Base-by-base conservation (phyloP, 2,329 filamentous ascomycete genomes). In the Fusarium caatingaense region DNA sequence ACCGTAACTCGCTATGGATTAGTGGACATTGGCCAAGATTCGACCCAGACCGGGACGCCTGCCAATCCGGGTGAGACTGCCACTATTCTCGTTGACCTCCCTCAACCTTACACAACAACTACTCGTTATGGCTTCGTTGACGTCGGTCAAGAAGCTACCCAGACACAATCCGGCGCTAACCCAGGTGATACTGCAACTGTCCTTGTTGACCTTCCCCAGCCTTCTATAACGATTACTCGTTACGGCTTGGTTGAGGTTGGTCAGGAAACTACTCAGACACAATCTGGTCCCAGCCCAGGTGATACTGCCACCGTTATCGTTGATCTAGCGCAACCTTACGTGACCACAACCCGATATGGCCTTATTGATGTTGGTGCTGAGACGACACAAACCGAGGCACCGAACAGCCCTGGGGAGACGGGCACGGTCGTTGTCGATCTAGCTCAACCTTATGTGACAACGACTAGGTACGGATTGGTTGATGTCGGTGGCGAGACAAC, bases 141-240 rank as follows among this genome's bases (percentile, higher is more conserved):
- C n/a, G n/a, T n/a, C n/a, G n/a, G n/a, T n/a, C n/a, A n/a, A n/a
- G n/a, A n/a, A n/a, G n/a, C n/a, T n/a, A n/a, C n/a, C n/a, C n/a
- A n/a, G n/a, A n/a, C n/a, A n/a, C n/a, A n/a, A n/a, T n/a, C n/a
- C n/a, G n/a, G n/a, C n/a, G n/a, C n/a, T n/a, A n/a, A n/a, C n/a
- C n/a, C n/a, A n/a, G n/a, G n/a, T n/a, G n/a, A n/a, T n/a, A n/a
- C n/a, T n/a, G n/a, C n/a, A n/a, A n/a, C n/a, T n/a, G n/a, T n/a
- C n/a, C n/a, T 55, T 12, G 49, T 59, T 2, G 56, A 59, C 3
- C 40, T 59, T 5, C 18, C 40, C 6, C 48, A 59, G 4, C 47
- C 47, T 11, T 49, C 25, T 10, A 16, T 15, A 5, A 37, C 47
- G 2, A 50, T 11, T 4, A 37, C 47, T 2, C 28, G 47, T 12